phyloP scores from a whole-genome alignment of 2,329 filamentous ascomycete genomes.

The Colletotrichum sidae region DNA sequence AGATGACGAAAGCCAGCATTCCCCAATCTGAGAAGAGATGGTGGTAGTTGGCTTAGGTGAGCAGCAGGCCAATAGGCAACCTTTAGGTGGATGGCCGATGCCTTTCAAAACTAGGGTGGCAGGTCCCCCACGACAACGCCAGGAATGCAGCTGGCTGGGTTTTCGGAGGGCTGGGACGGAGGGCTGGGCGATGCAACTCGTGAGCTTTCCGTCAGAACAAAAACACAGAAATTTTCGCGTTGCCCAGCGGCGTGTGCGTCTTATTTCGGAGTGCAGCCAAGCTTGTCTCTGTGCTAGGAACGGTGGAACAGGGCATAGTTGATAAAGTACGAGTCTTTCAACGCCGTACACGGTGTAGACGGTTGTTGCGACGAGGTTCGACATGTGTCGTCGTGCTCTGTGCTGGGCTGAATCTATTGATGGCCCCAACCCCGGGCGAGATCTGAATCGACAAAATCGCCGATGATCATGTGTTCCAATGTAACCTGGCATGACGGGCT shows the following conservation, averaged over 20 bases:
- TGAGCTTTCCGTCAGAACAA: neutral
- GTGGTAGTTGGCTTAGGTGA: slow-evolving; percentile 9
- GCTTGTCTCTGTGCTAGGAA: slow-evolving; percentile 12
- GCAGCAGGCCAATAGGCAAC: neutral
- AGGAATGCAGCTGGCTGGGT: neutral
- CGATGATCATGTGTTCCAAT: slow-evolving; percentile 29
- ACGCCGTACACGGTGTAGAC: no score
- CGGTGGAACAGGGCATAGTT: neutral
- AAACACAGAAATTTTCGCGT: slow-evolving; percentile 10
- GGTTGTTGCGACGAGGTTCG: no score
- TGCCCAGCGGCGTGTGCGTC: slow-evolving; percentile 12
- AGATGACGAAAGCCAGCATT: slow-evolving; percentile 26
- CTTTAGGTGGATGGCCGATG: neutral
- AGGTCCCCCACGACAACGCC: neutral
- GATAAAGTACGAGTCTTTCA: no score
- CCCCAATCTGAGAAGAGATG: slow-evolving; percentile 3
- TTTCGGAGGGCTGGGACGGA: no score
- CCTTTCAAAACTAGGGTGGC: no score
- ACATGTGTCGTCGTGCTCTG: neutral
- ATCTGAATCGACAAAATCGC: slow-evolving; percentile 29
- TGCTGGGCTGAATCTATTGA: slow-evolving; percentile 6
- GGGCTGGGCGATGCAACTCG: neutral
- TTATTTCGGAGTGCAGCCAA: neutral
- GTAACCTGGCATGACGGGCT: slow-evolving; percentile 28
- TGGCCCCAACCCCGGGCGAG: slow-evolving; percentile 12